These are phyloP conservation scores for Tubosaeta brunneosetosa DNA, from an alignment of 768 basidiomycete genomes.

Conservation along the genomic window DNA sequence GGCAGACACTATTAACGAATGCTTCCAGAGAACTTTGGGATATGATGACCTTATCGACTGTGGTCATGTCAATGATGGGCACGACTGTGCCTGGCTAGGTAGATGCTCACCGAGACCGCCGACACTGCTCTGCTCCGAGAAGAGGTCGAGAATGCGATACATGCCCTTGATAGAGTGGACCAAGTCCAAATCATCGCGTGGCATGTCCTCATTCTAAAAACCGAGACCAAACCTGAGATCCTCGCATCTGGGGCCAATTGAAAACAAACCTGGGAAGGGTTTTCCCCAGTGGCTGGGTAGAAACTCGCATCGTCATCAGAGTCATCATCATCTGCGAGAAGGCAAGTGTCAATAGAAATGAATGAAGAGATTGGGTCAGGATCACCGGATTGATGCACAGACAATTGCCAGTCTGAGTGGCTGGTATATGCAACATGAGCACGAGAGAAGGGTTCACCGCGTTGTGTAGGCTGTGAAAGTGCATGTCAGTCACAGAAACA, in stretches of 20 bases:
- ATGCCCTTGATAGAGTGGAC: slow-evolving; percentile 33
- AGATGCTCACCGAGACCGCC: slow-evolving; percentile 42
- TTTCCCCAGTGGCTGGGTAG: slow-evolving; percentile 9
- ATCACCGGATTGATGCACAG: neutral
- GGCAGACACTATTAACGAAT: slow-evolving; percentile 46
- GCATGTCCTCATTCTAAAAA: slow-evolving; percentile 16
- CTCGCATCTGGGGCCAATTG: too few species aligned
- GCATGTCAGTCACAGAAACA: neutral
- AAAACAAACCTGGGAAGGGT: slow-evolving; percentile 2
- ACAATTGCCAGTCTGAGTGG: slow-evolving; percentile 3
- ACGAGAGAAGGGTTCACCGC: neutral
- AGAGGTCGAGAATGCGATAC: too few species aligned
- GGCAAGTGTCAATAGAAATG: neutral
- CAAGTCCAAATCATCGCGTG: slow-evolving; percentile 17
- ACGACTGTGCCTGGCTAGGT: neutral
- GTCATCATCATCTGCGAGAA: neutral
- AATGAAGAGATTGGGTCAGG: slow-evolving; percentile 3
- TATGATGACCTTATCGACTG: slow-evolving; percentile 63
- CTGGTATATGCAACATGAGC: neutral
- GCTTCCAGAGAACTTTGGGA: slow-evolving; percentile 43
- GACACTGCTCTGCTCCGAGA: slow-evolving; percentile 28
- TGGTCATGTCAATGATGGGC: neutral
- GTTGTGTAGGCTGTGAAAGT: slow-evolving; percentile 8
- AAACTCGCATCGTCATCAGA: slow-evolving; percentile 13
- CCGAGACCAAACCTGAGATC: neutral